phyloP scores from a whole-genome alignment of 176 grass and related monocot species.

The Oryza longistaminata region DNA sequence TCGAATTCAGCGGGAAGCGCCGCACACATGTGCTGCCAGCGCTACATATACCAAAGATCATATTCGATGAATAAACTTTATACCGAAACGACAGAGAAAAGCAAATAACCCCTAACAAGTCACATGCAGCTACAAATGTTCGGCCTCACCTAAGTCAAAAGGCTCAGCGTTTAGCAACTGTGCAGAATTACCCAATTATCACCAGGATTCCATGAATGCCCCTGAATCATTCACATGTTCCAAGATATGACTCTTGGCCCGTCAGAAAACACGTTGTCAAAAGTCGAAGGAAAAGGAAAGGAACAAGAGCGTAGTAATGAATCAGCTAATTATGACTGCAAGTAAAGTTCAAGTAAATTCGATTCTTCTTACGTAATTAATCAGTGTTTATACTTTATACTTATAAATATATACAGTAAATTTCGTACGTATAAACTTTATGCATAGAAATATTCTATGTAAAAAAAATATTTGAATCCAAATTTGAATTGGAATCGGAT shows the following conservation, averaged over 20 bases:
- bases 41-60: background rate
- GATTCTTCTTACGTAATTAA: background rate
- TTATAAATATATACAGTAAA: no score
- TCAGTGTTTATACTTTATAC: no score
- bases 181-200: background rate
- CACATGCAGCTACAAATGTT: constrained; percentile 4
- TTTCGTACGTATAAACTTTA: no score
- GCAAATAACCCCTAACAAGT: background rate
- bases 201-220: background rate
- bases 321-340: background rate
- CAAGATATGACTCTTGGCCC: background rate
- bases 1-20: background rate
- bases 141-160: background rate
- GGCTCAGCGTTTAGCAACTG: background rate
- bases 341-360: background rate
- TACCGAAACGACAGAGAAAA: background rate
- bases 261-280: background rate
- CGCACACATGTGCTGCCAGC: constrained; percentile 3
- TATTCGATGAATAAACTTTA: constrained; percentile 23
- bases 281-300: background rate
- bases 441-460: no score
- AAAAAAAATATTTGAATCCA: no score
- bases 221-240: constrained; percentile 16
- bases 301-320: background rate
- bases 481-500: no score